A percentile compares a stretch with the other conserved stretches of the same genome.
phyloP scores from a whole-genome alignment of 768 basidiomycete species.

The Russula olivacea region DNA sequence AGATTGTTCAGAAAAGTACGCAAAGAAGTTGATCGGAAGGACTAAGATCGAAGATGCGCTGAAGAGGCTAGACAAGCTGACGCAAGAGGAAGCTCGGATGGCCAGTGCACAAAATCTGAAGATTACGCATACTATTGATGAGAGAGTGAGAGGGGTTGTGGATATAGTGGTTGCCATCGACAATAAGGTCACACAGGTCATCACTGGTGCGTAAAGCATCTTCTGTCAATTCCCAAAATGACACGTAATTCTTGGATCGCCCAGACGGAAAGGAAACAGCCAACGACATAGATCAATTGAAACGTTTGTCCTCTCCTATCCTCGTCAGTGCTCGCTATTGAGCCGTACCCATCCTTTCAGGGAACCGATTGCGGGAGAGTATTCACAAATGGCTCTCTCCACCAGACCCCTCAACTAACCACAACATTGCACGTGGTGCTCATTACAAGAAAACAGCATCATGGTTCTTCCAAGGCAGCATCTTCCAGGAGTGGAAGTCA shows the following conservation, averaged over 20 bases:
- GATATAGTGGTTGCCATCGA: not conserved
- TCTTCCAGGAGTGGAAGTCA: not conserved
- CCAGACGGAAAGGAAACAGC: not conserved
- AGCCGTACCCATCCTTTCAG: not conserved
- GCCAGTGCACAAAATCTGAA: too few species aligned
- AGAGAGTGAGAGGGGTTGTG: too few species aligned
- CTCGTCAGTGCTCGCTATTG: not conserved
- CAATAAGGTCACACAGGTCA: too few species aligned
- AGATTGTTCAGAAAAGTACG: not conserved
- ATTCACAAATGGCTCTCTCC: constrained; percentile 6
- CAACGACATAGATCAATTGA: not conserved
- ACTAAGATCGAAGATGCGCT: not conserved
- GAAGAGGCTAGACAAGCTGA: too few species aligned
- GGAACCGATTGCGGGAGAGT: not conserved
- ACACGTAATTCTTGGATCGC: too few species aligned
- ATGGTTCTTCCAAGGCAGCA: not conserved
- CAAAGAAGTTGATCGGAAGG: not conserved
- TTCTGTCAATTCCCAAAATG: too few species aligned
- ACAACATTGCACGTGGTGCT: not conserved
- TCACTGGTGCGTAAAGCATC: too few species aligned
- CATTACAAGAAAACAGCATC: not conserved
- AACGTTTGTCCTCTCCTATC: not conserved
- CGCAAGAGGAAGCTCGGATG: too few species aligned
- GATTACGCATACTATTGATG: too few species aligned
- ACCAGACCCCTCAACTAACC: constrained; percentile 2